phyloP scores from a whole-genome alignment of 1,139 yeast species.

The Scheffersomyces segobiensis region DNA sequence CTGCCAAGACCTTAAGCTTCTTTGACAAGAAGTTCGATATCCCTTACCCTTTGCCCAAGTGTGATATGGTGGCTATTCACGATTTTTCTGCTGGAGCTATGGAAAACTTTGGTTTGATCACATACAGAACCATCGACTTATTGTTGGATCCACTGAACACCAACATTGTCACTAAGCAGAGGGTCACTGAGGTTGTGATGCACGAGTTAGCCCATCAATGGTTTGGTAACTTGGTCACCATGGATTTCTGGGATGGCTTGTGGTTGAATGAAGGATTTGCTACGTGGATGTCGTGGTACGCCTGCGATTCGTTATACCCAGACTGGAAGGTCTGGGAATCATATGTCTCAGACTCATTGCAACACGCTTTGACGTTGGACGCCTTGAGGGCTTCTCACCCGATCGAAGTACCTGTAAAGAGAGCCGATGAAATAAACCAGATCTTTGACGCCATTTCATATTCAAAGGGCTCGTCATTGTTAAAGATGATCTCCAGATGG shows the following conservation, averaged over 20 bases:
- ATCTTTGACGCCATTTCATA: conserved; percentile 56
- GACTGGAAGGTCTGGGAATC: conserved; percentile 60
- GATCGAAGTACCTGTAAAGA: conserved; percentile 55
- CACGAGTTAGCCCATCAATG: conserved; percentile 69
- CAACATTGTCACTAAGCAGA: conserved; percentile 45
- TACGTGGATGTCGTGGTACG: conserved; percentile 76
- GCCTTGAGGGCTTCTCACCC: conserved; percentile 58
- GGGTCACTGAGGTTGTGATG: conserved; percentile 59
- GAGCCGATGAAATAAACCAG: conserved; percentile 57
- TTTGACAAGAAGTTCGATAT: conserved; percentile 54
- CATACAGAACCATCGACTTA: conserved; percentile 56
- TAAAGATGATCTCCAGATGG: conserved; percentile 29
- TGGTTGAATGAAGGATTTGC: conserved; percentile 69
- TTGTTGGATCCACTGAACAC: conserved; percentile 48
- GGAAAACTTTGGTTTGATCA: conserved; percentile 63
- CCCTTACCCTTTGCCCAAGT: conserved; percentile 60
- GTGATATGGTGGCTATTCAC: conserved; percentile 59
- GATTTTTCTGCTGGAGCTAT: conserved; percentile 62
- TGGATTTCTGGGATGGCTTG: conserved; percentile 66
- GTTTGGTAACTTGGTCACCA: conserved; percentile 64
- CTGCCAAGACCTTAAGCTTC: conserved; percentile 53
- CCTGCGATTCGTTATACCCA: conserved; percentile 58
- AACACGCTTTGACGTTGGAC: conserved; percentile 53
- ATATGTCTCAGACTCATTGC: conserved; percentile 53
- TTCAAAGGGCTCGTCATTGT: conserved; percentile 28